Percentiles rank a stretch among this genome's conserved stretches.
Evolutionary conservation across 495 filamentous ascomycete species (phyloP).

Genomic region (Lentithecium fluviatile): DNA sequence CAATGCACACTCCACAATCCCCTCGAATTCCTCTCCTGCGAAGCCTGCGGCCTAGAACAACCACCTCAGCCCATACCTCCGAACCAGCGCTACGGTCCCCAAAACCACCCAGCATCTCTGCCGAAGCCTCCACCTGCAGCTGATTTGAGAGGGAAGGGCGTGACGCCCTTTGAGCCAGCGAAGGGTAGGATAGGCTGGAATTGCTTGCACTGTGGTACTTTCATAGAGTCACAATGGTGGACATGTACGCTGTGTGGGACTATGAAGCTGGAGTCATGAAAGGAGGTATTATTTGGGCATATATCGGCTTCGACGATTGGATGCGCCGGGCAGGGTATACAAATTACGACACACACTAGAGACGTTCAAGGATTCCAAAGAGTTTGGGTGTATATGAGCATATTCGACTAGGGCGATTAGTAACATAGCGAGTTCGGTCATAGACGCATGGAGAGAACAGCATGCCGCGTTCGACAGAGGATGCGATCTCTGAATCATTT

Average conservation of each 20-base stretch:
- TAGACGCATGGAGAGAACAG: too few relatives aligned
- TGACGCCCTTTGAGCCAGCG: conserved; percentile 28
- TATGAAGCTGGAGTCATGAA: conserved; percentile 42
- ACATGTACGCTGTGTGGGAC: conserved; percentile 43
- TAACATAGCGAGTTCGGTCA: too few relatives aligned
- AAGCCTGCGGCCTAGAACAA: conserved; percentile 71
- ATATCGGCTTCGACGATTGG: neutral
- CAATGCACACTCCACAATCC: conserved; percentile 86
- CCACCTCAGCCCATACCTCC: conserved; percentile 43
- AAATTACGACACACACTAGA: too few relatives aligned
- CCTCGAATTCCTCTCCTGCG: conserved; percentile 65
- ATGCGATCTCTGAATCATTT: too few relatives aligned
- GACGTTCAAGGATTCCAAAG: too few relatives aligned
- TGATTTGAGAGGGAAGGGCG: conserved; percentile 6
- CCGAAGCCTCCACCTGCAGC: conserved; percentile 25
- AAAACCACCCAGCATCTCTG: conserved; percentile 1
- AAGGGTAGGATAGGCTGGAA: conserved; percentile 42
- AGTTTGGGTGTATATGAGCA: too few relatives aligned
- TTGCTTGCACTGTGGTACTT: conserved; percentile 43
- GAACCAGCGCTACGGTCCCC: conserved; percentile 28
- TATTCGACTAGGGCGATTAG: too few relatives aligned
- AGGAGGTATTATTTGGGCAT: too few relatives aligned
- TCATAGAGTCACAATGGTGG: conserved; percentile 48
- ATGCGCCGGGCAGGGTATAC: too few relatives aligned
- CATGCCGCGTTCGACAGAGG: too few relatives aligned